Conservation (phyloP, 129 eudicot genomes). For the Tanacetum coccineum region DNA sequence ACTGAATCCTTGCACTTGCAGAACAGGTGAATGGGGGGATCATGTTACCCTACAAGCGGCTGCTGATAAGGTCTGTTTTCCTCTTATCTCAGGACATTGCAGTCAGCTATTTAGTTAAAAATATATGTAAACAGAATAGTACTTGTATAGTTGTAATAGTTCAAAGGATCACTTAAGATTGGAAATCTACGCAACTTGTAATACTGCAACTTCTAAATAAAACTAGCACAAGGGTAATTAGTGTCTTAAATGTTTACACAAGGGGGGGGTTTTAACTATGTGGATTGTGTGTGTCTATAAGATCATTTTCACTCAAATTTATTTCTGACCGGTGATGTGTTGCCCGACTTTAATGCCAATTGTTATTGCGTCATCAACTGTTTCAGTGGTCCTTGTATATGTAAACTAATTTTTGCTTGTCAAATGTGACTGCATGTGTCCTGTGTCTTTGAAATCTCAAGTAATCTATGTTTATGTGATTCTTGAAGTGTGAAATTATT, state of each 20-base stretch:
- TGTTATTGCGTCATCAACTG: not conserved
- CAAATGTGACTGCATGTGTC: not conserved
- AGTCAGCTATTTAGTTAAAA: too few species aligned
- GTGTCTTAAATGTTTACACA: not conserved
- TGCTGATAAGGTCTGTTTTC: constrained; percentile 64
- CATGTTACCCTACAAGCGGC: constrained; percentile 90
- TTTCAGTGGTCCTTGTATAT: not conserved
- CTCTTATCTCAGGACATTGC: not conserved
- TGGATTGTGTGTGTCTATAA: constrained; percentile 1
- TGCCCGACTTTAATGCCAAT: not conserved
- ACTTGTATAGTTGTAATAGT: not conserved
- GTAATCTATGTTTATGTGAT: not conserved
- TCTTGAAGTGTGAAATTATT: constrained; percentile 1
- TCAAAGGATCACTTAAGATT: not conserved
- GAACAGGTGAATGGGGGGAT: constrained; percentile 87
- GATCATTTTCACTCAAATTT: constrained; percentile 11
- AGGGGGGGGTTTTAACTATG: not conserved
- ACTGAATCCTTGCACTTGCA: constrained; percentile 36
- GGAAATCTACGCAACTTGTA: not conserved
- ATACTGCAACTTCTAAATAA: not conserved
- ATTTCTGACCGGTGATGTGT: constrained; percentile 17
- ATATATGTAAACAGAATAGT: not conserved
- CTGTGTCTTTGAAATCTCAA: not conserved
- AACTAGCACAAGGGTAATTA: not conserved
- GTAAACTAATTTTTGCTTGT: not conserved